phyloP scores from a whole-genome alignment of 108 stramenopile species.

The Craspedostauros australis region DNA sequence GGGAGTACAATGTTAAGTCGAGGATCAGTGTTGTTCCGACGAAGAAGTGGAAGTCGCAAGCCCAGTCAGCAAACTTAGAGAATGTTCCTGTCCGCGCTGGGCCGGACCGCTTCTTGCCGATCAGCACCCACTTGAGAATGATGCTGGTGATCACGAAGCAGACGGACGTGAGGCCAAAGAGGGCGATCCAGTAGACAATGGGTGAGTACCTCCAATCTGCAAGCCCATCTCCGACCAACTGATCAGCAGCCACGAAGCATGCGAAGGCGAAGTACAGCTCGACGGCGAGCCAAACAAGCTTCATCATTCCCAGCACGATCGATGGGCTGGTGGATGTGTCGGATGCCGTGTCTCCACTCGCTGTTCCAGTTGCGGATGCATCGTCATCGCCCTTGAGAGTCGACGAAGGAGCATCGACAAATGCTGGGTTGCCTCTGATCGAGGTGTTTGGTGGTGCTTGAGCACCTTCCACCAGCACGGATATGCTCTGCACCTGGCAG shows the following conservation, averaged over 20 bases:
- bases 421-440: slow-evolving; percentile 1
- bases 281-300: slow-evolving; percentile 1
- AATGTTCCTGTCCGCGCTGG: no score
- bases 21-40: not conserved
- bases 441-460: not conserved
- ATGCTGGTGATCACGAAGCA: not conserved
- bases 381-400: no score
- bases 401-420: no score
- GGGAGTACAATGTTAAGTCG: not conserved
- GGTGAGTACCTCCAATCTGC: slow-evolving; percentile 5
- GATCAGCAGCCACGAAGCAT: not conserved
- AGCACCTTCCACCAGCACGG: not conserved
- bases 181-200: not conserved
- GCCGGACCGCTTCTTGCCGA: slow-evolving; percentile 3
- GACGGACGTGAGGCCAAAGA: not conserved
- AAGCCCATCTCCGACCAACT: not conserved
- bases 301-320: not conserved
- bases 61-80: slow-evolving; percentile 4
- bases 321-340: not conserved
- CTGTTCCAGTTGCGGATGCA: not conserved
- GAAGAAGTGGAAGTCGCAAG: not conserved
- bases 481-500: not conserved
- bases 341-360: not conserved
- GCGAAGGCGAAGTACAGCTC: slow-evolving; percentile 1
- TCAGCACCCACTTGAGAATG: slow-evolving; percentile 3